Percentiles rank a stretch among this genome's conserved stretches.
Conservation (phyloP, 2,329 filamentous ascomycete genomes). For the Arthrinium phaeospermum region DNA sequence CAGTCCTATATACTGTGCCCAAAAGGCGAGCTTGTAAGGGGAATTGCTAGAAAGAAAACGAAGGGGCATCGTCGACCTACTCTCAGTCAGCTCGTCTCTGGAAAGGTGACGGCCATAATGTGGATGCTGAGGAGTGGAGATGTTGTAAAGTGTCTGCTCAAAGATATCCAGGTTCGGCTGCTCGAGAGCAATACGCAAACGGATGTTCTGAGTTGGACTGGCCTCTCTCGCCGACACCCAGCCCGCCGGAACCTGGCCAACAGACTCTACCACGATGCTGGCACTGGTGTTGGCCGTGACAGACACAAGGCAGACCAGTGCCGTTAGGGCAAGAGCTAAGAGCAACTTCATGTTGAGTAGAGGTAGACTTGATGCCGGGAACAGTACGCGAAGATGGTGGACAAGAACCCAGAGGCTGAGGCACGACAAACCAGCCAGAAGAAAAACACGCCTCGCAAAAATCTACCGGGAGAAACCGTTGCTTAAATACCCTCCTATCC, state of each 20-base stretch:
- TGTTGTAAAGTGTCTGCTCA: slow-evolving; percentile 63
- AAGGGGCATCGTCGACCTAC: slow-evolving; percentile 43
- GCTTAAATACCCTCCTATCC: no score
- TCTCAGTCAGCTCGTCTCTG: slow-evolving; percentile 56
- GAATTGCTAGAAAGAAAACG: not conserved
- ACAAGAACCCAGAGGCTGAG: no score
- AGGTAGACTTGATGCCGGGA: not conserved
- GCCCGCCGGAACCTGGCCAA: slow-evolving; percentile 43
- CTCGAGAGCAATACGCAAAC: slow-evolving; percentile 54
- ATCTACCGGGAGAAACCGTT: no score
- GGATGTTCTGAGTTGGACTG: slow-evolving; percentile 46
- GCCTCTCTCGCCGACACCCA: slow-evolving; percentile 45
- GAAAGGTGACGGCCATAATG: slow-evolving; percentile 68
- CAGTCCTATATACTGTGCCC: slow-evolving; percentile 41
- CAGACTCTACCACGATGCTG: slow-evolving; percentile 43
- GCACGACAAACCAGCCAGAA: no score
- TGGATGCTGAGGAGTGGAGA: slow-evolving; percentile 64
- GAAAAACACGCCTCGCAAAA: no score
- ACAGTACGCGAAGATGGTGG: not conserved
- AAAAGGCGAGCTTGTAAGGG: not conserved
- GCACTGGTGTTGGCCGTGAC: slow-evolving; percentile 29
- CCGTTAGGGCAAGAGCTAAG: not conserved
- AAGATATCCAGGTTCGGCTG: slow-evolving; percentile 56
- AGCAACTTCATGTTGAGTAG: not conserved
- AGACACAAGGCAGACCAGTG: slow-evolving; percentile 23